Percentiles rank a stretch among this genome's conserved stretches.
Conservation (phyloP, 768 basidiomycete species). For the Pleurotus pulmonarius region DNA sequence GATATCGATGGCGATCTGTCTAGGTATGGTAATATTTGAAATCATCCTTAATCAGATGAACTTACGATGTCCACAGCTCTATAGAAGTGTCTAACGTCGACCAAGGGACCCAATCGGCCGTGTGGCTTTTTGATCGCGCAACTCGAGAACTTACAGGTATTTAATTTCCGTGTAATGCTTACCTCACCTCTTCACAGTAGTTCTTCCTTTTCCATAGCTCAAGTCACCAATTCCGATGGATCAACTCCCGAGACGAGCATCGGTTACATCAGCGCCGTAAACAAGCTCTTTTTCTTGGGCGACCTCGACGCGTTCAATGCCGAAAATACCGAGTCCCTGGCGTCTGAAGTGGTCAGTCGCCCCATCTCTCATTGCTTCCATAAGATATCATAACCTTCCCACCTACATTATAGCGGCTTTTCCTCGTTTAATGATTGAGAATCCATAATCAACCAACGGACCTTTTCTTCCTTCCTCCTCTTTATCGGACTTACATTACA, state of each 20-base stretch:
- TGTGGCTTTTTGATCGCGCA: conserved; percentile 37
- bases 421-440: conserved; percentile 7
- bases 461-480: neutral
- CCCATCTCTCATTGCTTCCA: neutral
- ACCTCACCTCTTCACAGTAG: too few species aligned
- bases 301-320: conserved; percentile 37
- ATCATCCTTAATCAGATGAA: neutral
- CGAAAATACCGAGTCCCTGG: conserved; percentile 12
- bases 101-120: conserved; percentile 34
- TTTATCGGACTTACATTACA: neutral
- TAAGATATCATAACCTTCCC: neutral
- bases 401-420: conserved; percentile 1
- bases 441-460: neutral
- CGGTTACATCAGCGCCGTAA: conserved; percentile 35
- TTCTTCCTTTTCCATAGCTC: conserved; percentile 24
- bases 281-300: conserved; percentile 40
- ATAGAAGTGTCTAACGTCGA: conserved; percentile 17
- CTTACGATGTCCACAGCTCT: conserved; percentile 21
- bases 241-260: conserved; percentile 32
- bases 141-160: conserved; percentile 39
- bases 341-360: conserved; percentile 8
- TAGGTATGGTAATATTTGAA: neutral
- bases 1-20: conserved; percentile 3
- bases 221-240: conserved; percentile 43
- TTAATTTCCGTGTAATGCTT: too few species aligned